Evolutionary conservation across 2,329 filamentous ascomycete genomes (phyloP).

Genomic region (Colletotrichum tamarilloi): DNA sequence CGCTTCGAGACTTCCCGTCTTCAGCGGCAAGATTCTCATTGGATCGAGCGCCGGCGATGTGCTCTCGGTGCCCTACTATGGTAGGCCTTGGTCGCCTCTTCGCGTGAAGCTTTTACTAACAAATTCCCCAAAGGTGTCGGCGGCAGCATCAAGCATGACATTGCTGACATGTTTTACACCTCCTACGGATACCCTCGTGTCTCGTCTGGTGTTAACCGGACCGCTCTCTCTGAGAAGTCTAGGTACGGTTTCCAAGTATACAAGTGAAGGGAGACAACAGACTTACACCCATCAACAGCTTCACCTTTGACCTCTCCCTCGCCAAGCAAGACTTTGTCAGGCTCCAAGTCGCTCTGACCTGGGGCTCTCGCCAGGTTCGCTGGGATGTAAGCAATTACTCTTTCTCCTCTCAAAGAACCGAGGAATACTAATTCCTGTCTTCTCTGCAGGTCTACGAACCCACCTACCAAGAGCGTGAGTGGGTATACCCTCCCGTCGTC

Average conservation of each 20-base stretch:
- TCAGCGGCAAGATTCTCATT: constrained; percentile 48
- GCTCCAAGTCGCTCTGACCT: constrained; percentile 38
- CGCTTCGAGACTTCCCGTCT: constrained; percentile 44
- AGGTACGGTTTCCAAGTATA: background rate
- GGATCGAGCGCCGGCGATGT: constrained; percentile 45
- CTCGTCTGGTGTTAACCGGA: constrained; percentile 17
- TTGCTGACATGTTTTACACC: constrained; percentile 20
- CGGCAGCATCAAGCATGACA: constrained; percentile 29
- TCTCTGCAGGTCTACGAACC: constrained; percentile 47
- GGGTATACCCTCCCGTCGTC: constrained; percentile 53
- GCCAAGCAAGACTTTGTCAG: constrained; percentile 42
- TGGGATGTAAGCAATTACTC: constrained; percentile 38
- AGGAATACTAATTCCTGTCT: background rate
- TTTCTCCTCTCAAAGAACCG: background rate
- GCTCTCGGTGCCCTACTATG: constrained; percentile 47
- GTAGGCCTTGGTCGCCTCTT: constrained; percentile 14
- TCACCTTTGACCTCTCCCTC: constrained; percentile 40
- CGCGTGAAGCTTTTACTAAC: background rate
- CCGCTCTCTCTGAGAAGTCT: constrained; percentile 17
- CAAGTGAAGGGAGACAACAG: no score
- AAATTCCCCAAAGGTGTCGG: constrained; percentile 5
- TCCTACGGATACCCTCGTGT: constrained; percentile 25
- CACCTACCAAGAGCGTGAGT: constrained; percentile 51
- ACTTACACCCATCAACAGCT: background rate
- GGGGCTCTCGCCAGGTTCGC: constrained; percentile 42